These are phyloP conservation scores for Schizophyllum commune DNA, from an alignment of 1,284 basidiomycete genomes.

Conservation along the genomic window DNA sequence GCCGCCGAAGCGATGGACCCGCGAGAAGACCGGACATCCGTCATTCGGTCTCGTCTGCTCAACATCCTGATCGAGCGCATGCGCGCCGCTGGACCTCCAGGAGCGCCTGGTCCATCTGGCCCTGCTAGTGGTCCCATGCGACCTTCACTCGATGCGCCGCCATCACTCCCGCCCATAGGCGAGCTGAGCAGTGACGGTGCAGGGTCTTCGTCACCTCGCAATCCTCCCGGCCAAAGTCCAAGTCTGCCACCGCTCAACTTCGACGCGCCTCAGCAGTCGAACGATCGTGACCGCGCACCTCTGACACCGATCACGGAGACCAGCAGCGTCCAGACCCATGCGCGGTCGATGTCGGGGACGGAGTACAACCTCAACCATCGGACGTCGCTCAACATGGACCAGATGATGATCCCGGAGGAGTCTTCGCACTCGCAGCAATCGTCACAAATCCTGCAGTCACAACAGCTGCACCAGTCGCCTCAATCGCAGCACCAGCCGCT, in stretches of 20 bases:
- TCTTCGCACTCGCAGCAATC: neutral
- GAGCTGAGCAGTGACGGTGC: slow-evolving; percentile 8
- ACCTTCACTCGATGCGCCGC: slow-evolving; percentile 16
- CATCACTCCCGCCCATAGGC: slow-evolving; percentile 24
- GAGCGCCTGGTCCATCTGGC: slow-evolving; percentile 16
- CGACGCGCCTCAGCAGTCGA: slow-evolving; percentile 13
- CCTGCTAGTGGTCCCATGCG: slow-evolving; percentile 14
- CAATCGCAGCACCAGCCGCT: neutral
- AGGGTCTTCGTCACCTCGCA: slow-evolving; percentile 2
- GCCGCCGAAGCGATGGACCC: slow-evolving; percentile 74
- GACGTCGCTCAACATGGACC: neutral
- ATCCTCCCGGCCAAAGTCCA: slow-evolving; percentile 15
- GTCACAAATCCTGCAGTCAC: too few relatives aligned
- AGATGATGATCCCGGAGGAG: neutral
- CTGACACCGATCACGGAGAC: slow-evolving; percentile 43
- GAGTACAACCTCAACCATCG: neutral
- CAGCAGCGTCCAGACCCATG: slow-evolving; percentile 19
- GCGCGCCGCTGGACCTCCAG: slow-evolving; percentile 27
- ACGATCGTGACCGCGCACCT: slow-evolving; percentile 14
- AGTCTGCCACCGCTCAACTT: slow-evolving; percentile 45
- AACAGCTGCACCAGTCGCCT: too few relatives aligned
- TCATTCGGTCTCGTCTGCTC: slow-evolving; percentile 55
- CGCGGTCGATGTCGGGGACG: slow-evolving; percentile 13
- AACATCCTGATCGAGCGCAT: slow-evolving; percentile 64
- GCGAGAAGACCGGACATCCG: slow-evolving; percentile 69